These are phyloP conservation scores for Abelmoschus esculentus DNA, from an alignment of 345 rosid species.

Conservation along the genomic window DNA sequence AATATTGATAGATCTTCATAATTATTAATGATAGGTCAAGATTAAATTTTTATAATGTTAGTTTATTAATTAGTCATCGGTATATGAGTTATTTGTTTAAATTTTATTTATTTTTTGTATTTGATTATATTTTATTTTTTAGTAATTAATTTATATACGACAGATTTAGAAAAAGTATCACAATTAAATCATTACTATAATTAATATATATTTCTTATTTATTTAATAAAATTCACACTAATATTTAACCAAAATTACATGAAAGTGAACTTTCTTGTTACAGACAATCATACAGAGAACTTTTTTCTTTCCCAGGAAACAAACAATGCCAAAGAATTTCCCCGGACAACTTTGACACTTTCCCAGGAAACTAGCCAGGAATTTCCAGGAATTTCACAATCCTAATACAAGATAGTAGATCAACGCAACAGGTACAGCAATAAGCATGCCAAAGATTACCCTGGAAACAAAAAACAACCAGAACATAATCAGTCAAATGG, in stretches of 20 bases:
- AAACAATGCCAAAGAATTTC: background rate
- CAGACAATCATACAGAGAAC: background rate
- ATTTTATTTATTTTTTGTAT: too few relatives aligned
- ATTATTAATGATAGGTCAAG: too few relatives aligned
- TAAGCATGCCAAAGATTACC: slow-evolving; percentile 71
- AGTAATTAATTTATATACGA: too few relatives aligned
- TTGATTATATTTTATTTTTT: too few relatives aligned
- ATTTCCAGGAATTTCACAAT: background rate
- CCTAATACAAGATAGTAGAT: slow-evolving; percentile 67
- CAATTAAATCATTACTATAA: too few relatives aligned
- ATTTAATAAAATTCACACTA: too few relatives aligned
- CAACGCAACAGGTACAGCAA: slow-evolving; percentile 63
- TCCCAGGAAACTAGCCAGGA: background rate
- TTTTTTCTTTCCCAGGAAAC: background rate
- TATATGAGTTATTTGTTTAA: too few relatives aligned
- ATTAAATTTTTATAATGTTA: too few relatives aligned
- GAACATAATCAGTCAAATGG: background rate
- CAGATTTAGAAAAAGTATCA: too few relatives aligned
- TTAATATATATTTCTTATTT: too few relatives aligned
- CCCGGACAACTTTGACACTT: background rate
- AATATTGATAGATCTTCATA: too few relatives aligned
- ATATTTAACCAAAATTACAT: background rate
- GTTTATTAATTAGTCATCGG: too few relatives aligned
- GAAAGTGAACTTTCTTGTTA: background rate
- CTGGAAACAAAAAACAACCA: slow-evolving; percentile 28